phyloP scores from a whole-genome alignment of 2,329 filamentous ascomycete genomes.

The Penicillium sp. region DNA sequence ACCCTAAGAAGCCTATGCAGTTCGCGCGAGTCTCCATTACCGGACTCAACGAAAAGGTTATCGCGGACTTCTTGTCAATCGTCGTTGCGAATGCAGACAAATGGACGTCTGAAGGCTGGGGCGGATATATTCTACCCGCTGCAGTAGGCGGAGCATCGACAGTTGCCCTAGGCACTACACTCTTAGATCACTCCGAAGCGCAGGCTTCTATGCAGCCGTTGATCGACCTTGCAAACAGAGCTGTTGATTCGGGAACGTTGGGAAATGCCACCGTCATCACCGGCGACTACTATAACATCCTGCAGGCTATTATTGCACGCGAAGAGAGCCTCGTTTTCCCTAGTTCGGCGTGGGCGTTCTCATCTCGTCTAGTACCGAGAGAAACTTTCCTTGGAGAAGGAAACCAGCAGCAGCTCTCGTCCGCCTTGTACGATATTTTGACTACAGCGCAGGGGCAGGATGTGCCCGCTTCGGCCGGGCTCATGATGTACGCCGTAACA shows the following conservation, averaged over 20 bases:
- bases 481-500: slow-evolving; percentile 13
- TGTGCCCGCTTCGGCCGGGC: neutral
- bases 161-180: slow-evolving; percentile 20
- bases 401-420: slow-evolving; percentile 15
- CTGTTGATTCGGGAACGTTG: neutral
- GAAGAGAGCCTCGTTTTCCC: slow-evolving; percentile 4
- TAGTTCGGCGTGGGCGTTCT: slow-evolving; percentile 8
- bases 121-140: slow-evolving; percentile 21
- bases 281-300: slow-evolving; percentile 5
- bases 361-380: slow-evolving; percentile 17
- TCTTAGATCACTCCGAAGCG: slow-evolving; percentile 18
- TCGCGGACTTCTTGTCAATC: slow-evolving; percentile 12
- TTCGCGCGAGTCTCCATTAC: slow-evolving; percentile 11
- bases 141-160: neutral
- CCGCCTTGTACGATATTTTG: slow-evolving; percentile 15
- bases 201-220: slow-evolving; percentile 18
- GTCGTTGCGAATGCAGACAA: slow-evolving; percentile 23
- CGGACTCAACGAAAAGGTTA: neutral
- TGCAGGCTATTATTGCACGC: slow-evolving; percentile 4
- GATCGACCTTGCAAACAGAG: slow-evolving; percentile 13
- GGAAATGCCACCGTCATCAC: slow-evolving; percentile 9
- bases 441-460: neutral
- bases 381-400: slow-evolving; percentile 10
- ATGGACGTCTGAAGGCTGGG: slow-evolving; percentile 29
- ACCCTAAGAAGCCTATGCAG: slow-evolving; percentile 24